Base-by-base conservation (phyloP, 768 basidiomycete genomes). In the Dictyophora rubrovolvata region DNA sequence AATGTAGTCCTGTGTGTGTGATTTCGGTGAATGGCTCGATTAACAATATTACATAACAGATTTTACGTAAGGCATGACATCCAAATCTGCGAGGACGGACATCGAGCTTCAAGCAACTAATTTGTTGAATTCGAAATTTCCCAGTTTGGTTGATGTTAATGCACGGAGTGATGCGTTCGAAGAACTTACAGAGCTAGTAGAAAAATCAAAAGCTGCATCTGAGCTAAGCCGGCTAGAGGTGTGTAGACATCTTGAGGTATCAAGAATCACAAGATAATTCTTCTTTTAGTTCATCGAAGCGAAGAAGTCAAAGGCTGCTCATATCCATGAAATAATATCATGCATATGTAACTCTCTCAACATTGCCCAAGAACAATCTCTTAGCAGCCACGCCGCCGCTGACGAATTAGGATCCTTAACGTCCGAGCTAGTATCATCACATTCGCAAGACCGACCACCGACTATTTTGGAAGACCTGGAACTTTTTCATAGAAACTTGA, bases 381-480 rank as follows among this genome's bases (percentile, higher is more conserved):
- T 88, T n/a, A 71, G 86, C 35, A 78, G 92, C 22, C 88, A 92
- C 70, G 81, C 80, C 1, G 73, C 94, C 18, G 79, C 82, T 16
- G 92, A 95, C 66, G 86, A 93, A 68, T 75, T 94, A 11, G 74
- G 83, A 12, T 79, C 80, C 60, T 72, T 95, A 28, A 80, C 82
- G 5, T 72, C 76, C 54, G 81, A 86, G 54, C 74, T 95, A 47
- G 74, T 82, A 52, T 86, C 85, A 1, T 74, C 79, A 1, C 63
- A 81, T 28, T 73, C 75, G 11, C 11, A 16, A 12, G 77, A 75
- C 14, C 75, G 77, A 10, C 71, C 68, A n/a, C 74, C 84, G 3
- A 90, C 86, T 0, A 72, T 98, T 5, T 74, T 95, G 10, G 87
- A 93, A 69, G 86, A 89, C 49, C 75, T 97, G 60, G 89, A 95